Evolutionary conservation across 768 basidiomycete genomes (phyloP).

Genomic region (Mycena capillaripes): DNA sequence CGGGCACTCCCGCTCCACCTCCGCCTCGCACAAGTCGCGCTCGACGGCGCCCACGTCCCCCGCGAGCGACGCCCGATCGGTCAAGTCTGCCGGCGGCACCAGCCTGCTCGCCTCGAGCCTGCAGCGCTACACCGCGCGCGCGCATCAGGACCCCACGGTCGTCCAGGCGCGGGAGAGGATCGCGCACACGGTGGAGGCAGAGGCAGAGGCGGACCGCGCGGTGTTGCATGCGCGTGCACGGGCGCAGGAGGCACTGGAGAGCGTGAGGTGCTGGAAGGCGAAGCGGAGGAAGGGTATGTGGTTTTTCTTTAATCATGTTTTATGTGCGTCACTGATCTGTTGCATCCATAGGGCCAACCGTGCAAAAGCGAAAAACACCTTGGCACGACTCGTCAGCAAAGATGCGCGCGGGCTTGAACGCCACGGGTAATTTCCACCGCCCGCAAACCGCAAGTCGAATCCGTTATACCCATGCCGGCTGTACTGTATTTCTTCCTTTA

Average conservation of each 20-base stretch:
- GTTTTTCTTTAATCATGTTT: background rate
- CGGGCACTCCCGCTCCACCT: background rate
- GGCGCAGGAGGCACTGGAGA: slow-evolving; percentile 63
- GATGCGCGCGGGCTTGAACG: slow-evolving; percentile 61
- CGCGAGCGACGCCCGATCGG: background rate
- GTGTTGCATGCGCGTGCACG: slow-evolving; percentile 59
- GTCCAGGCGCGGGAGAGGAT: slow-evolving; percentile 64
- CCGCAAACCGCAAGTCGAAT: too few species aligned
- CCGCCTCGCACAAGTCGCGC: too few species aligned
- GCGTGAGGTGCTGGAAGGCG: slow-evolving; percentile 64
- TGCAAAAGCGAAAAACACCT: slow-evolving; percentile 67
- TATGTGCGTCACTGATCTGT: slow-evolving; percentile 5
- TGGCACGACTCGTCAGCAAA: slow-evolving; percentile 65
- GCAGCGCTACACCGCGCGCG: background rate
- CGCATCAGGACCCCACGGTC: slow-evolving; percentile 59
- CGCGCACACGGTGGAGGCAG: slow-evolving; percentile 63
- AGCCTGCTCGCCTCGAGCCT: background rate
- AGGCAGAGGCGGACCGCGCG: slow-evolving; percentile 66
- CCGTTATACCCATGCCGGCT: background rate
- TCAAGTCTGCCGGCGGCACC: background rate
- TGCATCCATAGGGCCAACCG: slow-evolving; percentile 55
- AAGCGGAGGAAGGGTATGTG: slow-evolving; percentile 67
- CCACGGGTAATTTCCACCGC: too few species aligned
- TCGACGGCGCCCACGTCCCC: background rate
- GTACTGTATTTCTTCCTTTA: background rate